These are phyloP conservation scores for Dactylonectria estremocensis DNA, from an alignment of 2,329 filamentous ascomycete species.

Conservation along the genomic window DNA sequence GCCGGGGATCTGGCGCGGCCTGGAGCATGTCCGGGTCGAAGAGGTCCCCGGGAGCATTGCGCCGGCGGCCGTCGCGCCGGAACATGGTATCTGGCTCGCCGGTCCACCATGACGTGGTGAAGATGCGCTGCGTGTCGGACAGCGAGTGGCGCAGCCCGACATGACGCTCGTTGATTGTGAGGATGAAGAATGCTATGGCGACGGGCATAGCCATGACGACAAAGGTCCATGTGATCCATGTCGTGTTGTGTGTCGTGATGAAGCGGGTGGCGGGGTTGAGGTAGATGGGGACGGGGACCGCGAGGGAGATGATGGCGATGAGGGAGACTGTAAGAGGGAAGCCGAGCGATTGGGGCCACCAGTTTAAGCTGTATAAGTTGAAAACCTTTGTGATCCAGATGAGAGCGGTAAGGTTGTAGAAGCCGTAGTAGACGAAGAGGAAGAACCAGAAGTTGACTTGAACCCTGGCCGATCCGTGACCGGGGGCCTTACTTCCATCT, in stretches of 20 bases:
- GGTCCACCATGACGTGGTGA: conserved; percentile 77
- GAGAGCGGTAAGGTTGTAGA: conserved; percentile 77
- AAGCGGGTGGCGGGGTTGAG: conserved; percentile 66
- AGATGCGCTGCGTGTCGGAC: conserved; percentile 78
- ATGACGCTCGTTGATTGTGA: conserved; percentile 76
- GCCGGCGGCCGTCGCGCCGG: conserved; percentile 60
- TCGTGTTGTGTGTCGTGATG: conserved; percentile 74
- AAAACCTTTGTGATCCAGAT: conserved; percentile 82
- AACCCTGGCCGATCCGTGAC: conserved; percentile 75
- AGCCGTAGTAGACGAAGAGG: conserved; percentile 77
- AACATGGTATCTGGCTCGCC: conserved; percentile 67
- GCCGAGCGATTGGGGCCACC: conserved; percentile 77
- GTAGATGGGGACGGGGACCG: conserved; percentile 73
- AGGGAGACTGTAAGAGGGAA: conserved; percentile 75
- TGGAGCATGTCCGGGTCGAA: conserved; percentile 57
- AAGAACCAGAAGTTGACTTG: conserved; percentile 82
- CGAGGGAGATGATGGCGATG: conserved; percentile 73
- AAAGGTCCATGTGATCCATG: conserved; percentile 80
- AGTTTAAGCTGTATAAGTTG: conserved; percentile 80
- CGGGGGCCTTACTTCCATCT: conserved; percentile 64
- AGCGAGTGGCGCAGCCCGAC: conserved; percentile 72
- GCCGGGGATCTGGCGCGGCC: conserved; percentile 43
- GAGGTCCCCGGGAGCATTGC: conserved; percentile 53
- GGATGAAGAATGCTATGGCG: conserved; percentile 75
- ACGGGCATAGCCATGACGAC: conserved; percentile 79